These are phyloP conservation scores for Diaporthe nobilis DNA, from an alignment of 2,329 filamentous ascomycete genomes.

Conservation along the genomic window DNA sequence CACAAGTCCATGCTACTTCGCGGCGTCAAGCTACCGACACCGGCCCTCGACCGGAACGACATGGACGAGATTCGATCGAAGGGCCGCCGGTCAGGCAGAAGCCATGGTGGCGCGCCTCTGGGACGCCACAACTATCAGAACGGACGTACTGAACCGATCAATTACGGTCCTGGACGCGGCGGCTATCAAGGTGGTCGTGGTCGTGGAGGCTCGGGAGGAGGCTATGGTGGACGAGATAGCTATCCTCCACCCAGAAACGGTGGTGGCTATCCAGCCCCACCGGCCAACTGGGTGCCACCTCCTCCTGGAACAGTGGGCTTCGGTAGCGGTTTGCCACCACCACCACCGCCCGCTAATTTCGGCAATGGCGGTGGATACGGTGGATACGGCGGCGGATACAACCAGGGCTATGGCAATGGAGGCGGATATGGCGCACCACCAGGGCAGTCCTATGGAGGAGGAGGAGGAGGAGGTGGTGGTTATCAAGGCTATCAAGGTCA, in stretches of 20 bases:
- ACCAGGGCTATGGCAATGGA: constrained; percentile 36
- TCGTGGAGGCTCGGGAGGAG: constrained; percentile 37
- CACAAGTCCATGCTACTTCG: constrained; percentile 97
- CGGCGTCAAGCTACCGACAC: constrained; percentile 80
- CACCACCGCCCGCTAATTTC: constrained; percentile 57
- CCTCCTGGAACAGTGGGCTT: constrained; percentile 61
- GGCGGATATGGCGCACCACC: constrained; percentile 40
- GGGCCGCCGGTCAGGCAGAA: constrained; percentile 75
- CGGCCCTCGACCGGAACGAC: constrained; percentile 82
- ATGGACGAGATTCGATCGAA: constrained; percentile 80
- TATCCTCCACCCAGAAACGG: constrained; percentile 41
- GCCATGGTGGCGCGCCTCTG: constrained; percentile 77
- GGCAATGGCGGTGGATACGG: constrained; percentile 41
- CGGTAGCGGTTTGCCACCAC: constrained; percentile 59
- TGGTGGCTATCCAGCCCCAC: constrained; percentile 46
- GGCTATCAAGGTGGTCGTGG: constrained; percentile 41
- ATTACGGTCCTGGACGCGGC: constrained; percentile 59
- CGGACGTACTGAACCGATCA: constrained; percentile 64
- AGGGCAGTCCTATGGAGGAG: constrained; percentile 37
- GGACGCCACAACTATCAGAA: constrained; percentile 51
- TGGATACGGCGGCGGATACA: constrained; percentile 38
- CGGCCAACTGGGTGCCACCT: constrained; percentile 58
- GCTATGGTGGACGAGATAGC: constrained; percentile 40
- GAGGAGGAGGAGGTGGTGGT: constrained; percentile 9
- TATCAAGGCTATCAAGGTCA: constrained; percentile 38